Base-by-base conservation (phyloP, 139 green algal genomes). In the Medakamo hakoo region DNA sequence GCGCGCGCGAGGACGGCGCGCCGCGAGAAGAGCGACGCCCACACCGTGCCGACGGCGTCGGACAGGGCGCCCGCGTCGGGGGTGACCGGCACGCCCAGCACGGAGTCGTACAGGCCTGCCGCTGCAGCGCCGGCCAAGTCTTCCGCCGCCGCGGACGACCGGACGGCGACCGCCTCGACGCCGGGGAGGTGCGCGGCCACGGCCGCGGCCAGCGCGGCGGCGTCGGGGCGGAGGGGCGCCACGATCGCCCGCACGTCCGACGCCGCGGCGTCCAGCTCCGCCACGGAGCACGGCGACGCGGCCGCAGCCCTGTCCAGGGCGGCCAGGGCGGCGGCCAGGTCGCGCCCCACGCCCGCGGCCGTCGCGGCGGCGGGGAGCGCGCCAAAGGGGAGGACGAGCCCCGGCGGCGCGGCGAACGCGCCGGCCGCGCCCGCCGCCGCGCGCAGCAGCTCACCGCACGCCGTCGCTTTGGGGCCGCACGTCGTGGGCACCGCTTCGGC, bases 31-130 rank as follows among this genome's bases (percentile, higher is more conserved):
- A 96, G 77, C 2, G 81, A 93, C 22, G 90, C 88, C 92, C 92
- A 98, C 63, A 98, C 92, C 14, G 63, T 63, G 3, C 71, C 56
- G 20, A 94, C 68, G 14, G 81, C 85, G n/a, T 21, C 58, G 21
- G 63, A 67, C 28, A 96, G 61, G 1, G 79, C 81, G 24, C 64
- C 63, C 0, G 59, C 27, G 63, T 84, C 60, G 40, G 9, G 9
- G 23, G 60, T 32, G 5, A 71, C 57, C 22, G 66, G n/a, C 21
- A 94, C 67, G 68, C 87, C 86, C 23, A 78, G 74, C 19, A 95
- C 72, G 30, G 76, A 88, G n/a, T 98, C 92, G 70, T 98, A 98
- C 65, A 98, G 82, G 1, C 92, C 92, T 4, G 91, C 89, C 9
- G 82, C 88, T 27, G 75, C 27, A 26, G 29, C 14, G 2, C 81